Evolutionary conservation across 306 rosid species (phyloP), one percentile per base, ranked within the genome.

Genomic region (Citrullus colocynthis): DNA sequence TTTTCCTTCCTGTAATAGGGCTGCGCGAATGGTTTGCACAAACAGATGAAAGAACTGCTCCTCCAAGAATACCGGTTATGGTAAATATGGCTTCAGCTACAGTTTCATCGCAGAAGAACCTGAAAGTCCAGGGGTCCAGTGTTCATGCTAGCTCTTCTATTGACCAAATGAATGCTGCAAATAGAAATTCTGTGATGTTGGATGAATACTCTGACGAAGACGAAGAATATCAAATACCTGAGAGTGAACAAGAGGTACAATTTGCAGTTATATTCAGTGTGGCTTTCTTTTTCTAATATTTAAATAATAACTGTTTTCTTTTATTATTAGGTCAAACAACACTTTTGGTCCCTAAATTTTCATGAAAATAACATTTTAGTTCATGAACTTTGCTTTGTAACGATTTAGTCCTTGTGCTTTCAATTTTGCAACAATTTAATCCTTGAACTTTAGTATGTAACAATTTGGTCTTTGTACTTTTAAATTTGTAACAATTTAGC

Each of bases 191-290:
- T 58, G 93, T 90, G 78, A 77, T 91, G 93, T 77, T 92, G 88
- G 99, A 95, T 85, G 99, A 95, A 78, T 89, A 90, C 88, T 95
- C 99, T 44, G 99, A 95, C 6, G 99, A 95, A 78, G 99, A 95
- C 39, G 99, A 95, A 78, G 99, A 95, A 71, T 92, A 78, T 83
- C 99, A 95, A 87, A 89, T 92, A 74, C 93, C 96, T 1, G 99
- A 95, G 83, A 66, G 85, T 79, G 99, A 92, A 69, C 96, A 86
- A 87, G 95, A 95, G 92, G 97, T 95, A 85, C 77, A 58, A 58
- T 65, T 67, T 76, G 24, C 80, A 73, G 41, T 49, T 39, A 16
- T 5, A 16, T 54, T 34, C 56, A 4, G 55, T 9, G 42, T 74
- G 51, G 36, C 3, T n/a, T 42, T 42, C 41, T 17, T 36, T 34